A percentile compares a stretch with the other conserved stretches of the same genome.
These are phyloP conservation scores for Hypoxylon sp. DNA, from an alignment of 2,329 filamentous ascomycete genomes.

Conservation along the genomic window DNA sequence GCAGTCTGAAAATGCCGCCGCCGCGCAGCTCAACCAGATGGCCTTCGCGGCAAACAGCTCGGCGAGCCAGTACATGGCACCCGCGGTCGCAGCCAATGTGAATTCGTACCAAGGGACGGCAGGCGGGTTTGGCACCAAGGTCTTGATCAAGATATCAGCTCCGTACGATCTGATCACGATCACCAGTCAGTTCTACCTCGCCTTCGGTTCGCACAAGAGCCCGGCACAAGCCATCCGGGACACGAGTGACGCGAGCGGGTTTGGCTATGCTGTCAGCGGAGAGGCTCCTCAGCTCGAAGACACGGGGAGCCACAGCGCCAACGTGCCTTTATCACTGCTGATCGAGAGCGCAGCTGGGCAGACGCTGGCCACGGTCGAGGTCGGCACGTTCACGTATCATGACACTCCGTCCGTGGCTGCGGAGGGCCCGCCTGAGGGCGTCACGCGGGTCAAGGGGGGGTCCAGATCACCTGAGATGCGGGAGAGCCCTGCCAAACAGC, in stretches of 20 bases:
- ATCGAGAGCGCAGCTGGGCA: constrained; percentile 62
- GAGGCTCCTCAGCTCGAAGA: constrained; percentile 71
- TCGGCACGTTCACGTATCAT: constrained; percentile 57
- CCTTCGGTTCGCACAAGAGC: constrained; percentile 82
- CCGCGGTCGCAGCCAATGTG: constrained; percentile 68
- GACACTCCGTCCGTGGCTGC: constrained; percentile 48
- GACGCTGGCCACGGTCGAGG: constrained; percentile 59
- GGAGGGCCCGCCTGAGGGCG: constrained; percentile 50
- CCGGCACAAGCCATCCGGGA: constrained; percentile 71
- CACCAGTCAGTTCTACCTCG: constrained; percentile 69
- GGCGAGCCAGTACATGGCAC: constrained; percentile 72
- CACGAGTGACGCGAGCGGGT: constrained; percentile 65
- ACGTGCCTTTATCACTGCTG: constrained; percentile 63
- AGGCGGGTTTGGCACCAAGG: constrained; percentile 73
- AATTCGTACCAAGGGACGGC: constrained; percentile 74
- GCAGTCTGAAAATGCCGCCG: constrained; percentile 59
- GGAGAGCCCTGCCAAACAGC: constrained; percentile 51
- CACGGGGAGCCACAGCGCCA: constrained; percentile 59
- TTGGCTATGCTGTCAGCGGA: constrained; percentile 75
- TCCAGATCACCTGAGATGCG: constrained; percentile 55
- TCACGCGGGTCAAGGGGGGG: constrained; percentile 50
- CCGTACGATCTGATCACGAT: constrained; percentile 74
- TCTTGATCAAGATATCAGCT: constrained; percentile 78
- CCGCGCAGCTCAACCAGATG: constrained; percentile 62
- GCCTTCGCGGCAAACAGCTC: constrained; percentile 69